Conservation (phyloP, 1,284 basidiomycete species). For the Sporisorium reilianum region DNA sequence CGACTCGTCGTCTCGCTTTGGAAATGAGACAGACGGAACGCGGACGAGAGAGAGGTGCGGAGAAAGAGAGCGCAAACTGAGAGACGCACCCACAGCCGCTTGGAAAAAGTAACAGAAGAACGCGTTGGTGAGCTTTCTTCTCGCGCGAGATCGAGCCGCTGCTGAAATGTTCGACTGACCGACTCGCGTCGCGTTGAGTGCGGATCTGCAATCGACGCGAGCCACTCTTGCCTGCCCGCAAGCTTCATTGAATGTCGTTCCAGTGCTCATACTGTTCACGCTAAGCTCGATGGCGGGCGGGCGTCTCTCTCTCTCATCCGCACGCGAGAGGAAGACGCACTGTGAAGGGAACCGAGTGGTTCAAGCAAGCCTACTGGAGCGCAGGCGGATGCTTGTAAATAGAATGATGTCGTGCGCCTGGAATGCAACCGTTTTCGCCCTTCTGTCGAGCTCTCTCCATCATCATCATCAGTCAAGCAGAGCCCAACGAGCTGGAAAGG, state of each 20-base stretch:
- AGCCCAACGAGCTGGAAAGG: too few species aligned
- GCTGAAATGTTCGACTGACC: neutral
- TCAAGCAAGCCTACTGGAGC: neutral
- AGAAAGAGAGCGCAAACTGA: neutral
- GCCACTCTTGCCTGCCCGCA: neutral
- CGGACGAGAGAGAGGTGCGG: neutral
- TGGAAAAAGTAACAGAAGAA: neutral
- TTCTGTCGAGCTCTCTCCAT: too few species aligned
- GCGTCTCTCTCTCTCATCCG: too few species aligned
- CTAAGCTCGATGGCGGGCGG: neutral
- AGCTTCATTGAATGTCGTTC: neutral
- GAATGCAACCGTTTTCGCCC: too few species aligned
- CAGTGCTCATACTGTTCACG: too few species aligned
- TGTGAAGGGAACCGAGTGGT: too few species aligned
- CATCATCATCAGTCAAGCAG: too few species aligned
- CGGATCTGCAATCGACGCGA: neutral
- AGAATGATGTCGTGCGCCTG: neutral
- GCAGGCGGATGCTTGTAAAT: neutral
- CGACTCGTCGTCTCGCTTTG: neutral
- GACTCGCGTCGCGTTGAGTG: constrained; percentile 29
- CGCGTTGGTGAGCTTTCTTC: constrained; percentile 1
- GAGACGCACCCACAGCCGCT: neutral
- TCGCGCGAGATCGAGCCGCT: too few species aligned
- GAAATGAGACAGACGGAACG: neutral
- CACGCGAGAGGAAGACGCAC: too few species aligned